Percentiles rank a stretch among this genome's conserved stretches.
phyloP scores from a whole-genome alignment of 352 stramenopile species.

The Halophytophthora batemanensis region DNA sequence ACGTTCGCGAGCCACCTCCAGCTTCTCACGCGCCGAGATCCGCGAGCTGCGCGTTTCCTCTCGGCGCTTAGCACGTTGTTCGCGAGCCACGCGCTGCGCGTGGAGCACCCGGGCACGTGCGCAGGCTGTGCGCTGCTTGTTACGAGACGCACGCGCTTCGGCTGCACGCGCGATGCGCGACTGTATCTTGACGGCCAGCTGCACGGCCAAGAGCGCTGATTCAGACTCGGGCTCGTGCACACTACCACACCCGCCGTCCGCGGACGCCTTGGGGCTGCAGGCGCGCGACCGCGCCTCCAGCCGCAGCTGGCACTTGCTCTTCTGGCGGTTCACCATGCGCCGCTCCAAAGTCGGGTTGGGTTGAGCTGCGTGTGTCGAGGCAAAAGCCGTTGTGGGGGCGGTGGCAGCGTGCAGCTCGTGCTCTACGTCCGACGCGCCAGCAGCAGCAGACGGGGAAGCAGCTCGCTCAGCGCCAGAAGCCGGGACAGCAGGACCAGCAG shows the following conservation, averaged over 20 bases:
- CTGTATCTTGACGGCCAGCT: constrained; percentile 31
- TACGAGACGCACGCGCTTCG: constrained; percentile 38
- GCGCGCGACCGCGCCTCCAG: constrained; percentile 54
- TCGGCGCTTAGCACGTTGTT: constrained; percentile 47
- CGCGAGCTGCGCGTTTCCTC: constrained; percentile 35
- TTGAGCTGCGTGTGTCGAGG: constrained; percentile 7
- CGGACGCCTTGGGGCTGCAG: constrained; percentile 7
- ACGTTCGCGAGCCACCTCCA: constrained; percentile 44
- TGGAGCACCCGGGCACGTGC: constrained; percentile 54
- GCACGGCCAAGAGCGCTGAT: no score
- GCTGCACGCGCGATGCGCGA: constrained; percentile 48
- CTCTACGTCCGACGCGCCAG: no score
- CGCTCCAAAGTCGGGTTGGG: neutral
- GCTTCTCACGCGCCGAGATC: constrained; percentile 33
- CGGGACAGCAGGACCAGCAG: no score
- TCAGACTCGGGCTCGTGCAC: no score
- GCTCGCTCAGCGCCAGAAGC: no score
- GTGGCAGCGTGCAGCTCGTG: neutral
- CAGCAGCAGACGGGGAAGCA: no score
- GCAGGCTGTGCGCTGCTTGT: constrained; percentile 35
- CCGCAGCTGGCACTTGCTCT: constrained; percentile 70
- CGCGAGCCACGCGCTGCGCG: constrained; percentile 47
- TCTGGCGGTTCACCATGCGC: constrained; percentile 51
- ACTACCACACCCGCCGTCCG: no score
- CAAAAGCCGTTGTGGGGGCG: constrained; percentile 6